Evolutionary conservation across 495 filamentous ascomycete species (phyloP).

Genomic region (Neurospora sp.): DNA sequence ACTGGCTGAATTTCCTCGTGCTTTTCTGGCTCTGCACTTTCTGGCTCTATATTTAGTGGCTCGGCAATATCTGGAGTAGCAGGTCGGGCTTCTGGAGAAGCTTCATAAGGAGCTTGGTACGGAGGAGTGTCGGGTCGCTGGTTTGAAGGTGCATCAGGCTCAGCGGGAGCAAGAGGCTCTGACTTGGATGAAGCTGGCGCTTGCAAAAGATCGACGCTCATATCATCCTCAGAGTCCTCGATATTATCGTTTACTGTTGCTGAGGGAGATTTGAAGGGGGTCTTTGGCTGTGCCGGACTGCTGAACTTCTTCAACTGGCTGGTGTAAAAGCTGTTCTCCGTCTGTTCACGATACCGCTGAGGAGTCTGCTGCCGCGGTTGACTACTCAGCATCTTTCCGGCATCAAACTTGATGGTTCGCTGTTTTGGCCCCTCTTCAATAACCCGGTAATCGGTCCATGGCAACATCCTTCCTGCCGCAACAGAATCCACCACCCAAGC

Average conservation of each 20-base stretch:
- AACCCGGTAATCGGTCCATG: constrained; percentile 76
- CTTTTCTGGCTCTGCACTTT: neutral
- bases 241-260: neutral
- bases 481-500: constrained; percentile 92
- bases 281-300: constrained; percentile 13
- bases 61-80: neutral
- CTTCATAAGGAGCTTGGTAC: neutral
- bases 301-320: constrained; percentile 47
- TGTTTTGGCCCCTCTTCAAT: constrained; percentile 72
- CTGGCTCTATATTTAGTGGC: neutral
- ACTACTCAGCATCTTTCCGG: constrained; percentile 52
- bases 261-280: neutral
- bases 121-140: neutral
- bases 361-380: constrained; percentile 24
- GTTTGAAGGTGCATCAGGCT: neutral
- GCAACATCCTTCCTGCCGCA: constrained; percentile 63
- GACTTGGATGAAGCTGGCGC: neutral
- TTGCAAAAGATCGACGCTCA: constrained; percentile 11
- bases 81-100: neutral
- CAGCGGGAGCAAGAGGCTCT: neutral
- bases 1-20: neutral
- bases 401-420: constrained; percentile 58
- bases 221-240: constrained; percentile 12
- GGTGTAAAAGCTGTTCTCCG: constrained; percentile 67
- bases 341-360: constrained; percentile 62